phyloP scores from a whole-genome alignment of 2,329 filamentous ascomycete genomes.

The Rhinocladiella mackenziei region DNA sequence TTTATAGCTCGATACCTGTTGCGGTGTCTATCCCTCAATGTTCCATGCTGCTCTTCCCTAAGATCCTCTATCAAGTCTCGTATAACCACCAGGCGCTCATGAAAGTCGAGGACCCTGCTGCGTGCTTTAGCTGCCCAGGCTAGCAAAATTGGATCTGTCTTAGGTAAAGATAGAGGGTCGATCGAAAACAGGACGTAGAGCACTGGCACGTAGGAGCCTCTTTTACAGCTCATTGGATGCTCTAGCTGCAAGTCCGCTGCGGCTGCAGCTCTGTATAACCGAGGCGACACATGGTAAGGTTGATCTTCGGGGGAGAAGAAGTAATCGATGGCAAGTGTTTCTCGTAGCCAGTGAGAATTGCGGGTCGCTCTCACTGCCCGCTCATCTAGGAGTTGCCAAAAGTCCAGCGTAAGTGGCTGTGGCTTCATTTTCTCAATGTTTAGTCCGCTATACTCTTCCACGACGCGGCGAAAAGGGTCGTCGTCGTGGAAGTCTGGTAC shows the following conservation, averaged over 20 bases:
- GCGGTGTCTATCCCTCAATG: background rate
- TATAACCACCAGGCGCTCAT: background rate
- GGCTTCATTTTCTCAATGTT: background rate
- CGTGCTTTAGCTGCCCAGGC: conserved; percentile 5
- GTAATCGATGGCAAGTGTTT: conserved; percentile 9
- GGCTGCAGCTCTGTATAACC: conserved; percentile 10
- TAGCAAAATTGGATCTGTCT: conserved; percentile 3
- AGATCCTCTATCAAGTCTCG: background rate
- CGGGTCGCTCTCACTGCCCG: conserved; percentile 5
- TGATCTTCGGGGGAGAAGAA: conserved; percentile 8
- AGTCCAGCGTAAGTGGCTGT: conserved; percentile 1
- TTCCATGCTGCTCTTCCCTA: background rate
- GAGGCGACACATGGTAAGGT: conserved; percentile 6
- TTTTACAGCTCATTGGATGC: background rate
- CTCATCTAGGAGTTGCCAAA: conserved; percentile 5
- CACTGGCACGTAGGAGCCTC: background rate
- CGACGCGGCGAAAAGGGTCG: conserved; percentile 1
- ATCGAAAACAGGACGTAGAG: conserved; percentile 8
- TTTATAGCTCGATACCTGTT: conserved; percentile 1
- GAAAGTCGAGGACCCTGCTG: background rate
- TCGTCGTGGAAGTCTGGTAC: background rate
- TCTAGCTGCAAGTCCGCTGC: conserved; percentile 1
- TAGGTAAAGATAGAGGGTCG: conserved; percentile 6
- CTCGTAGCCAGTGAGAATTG: conserved; percentile 8
- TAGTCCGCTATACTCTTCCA: background rate